phyloP scores from a whole-genome alignment of 1,139 yeast genomes.

The Saccharomyces uvarum region DNA sequence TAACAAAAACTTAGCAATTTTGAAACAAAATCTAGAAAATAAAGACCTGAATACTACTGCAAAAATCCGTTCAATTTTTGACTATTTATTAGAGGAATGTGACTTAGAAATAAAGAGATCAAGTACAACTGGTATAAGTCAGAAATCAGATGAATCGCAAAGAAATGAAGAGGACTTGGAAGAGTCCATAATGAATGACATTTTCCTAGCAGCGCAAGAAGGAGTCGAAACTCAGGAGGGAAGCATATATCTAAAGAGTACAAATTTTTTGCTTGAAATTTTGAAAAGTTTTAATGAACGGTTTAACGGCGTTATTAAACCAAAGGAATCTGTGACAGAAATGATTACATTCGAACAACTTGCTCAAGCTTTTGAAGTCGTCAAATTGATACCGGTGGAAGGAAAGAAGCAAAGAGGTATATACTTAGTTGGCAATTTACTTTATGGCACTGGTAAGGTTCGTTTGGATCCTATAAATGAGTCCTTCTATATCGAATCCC shows the following conservation, averaged over 20 bases:
- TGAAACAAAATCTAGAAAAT: slow-evolving; percentile 10
- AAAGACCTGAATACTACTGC: slow-evolving; percentile 4
- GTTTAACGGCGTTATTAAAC: slow-evolving; percentile 1
- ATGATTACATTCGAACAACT: slow-evolving; percentile 20
- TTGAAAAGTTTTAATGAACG: neutral
- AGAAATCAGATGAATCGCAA: slow-evolving; percentile 1
- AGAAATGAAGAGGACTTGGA: neutral
- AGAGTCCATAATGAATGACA: slow-evolving; percentile 1
- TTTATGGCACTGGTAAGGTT: slow-evolving; percentile 24
- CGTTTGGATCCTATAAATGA: slow-evolving; percentile 32
- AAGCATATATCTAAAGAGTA: neutral
- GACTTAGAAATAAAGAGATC: slow-evolving; percentile 20
- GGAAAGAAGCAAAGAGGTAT: slow-evolving; percentile 19
- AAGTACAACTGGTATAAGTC: slow-evolving; percentile 10
- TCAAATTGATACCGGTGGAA: slow-evolving; percentile 19
- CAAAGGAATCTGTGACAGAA: slow-evolving; percentile 4
- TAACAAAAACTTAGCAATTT: slow-evolving; percentile 11
- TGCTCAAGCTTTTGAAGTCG: slow-evolving; percentile 24
- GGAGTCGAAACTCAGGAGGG: neutral
- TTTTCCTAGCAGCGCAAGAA: neutral
- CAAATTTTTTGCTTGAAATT: neutral
- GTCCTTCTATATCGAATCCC: slow-evolving; percentile 30
- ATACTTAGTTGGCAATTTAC: slow-evolving; percentile 21
- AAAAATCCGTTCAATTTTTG: slow-evolving; percentile 15
- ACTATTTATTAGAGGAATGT: slow-evolving; percentile 21